phyloP scores from a whole-genome alignment of 2,329 filamentous ascomycete species.

The Pseudonectria buxi region DNA sequence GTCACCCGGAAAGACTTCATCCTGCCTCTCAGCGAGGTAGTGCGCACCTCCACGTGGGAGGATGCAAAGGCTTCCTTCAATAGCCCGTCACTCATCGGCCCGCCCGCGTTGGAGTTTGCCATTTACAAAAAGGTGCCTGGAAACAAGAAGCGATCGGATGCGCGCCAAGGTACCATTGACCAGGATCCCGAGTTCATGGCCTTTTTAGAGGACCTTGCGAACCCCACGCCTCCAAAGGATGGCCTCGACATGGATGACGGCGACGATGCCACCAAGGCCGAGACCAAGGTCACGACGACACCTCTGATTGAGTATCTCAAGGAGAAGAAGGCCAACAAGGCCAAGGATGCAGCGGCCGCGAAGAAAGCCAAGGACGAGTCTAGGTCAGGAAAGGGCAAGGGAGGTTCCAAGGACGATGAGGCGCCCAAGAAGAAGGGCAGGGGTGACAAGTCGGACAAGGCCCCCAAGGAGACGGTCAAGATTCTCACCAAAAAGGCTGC shows the following conservation, averaged over 20 bases:
- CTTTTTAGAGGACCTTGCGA: slow-evolving; percentile 82
- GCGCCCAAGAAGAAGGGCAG: slow-evolving; percentile 56
- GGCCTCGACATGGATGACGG: slow-evolving; percentile 34
- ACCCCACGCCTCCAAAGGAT: slow-evolving; percentile 47
- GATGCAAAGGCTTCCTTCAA: slow-evolving; percentile 74
- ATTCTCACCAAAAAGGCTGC: slow-evolving; percentile 55
- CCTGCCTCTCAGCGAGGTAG: slow-evolving; percentile 58
- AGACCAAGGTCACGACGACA: slow-evolving; percentile 66
- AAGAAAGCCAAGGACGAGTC: slow-evolving; percentile 51
- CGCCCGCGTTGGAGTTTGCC: slow-evolving; percentile 74
- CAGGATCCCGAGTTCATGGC: slow-evolving; percentile 93
- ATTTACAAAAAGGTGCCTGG: slow-evolving; percentile 77
- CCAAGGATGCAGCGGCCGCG: slow-evolving; percentile 43
- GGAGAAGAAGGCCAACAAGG: slow-evolving; percentile 80
- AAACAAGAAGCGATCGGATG: slow-evolving; percentile 68
- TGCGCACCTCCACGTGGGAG: slow-evolving; percentile 65
- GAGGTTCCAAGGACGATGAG: slow-evolving; percentile 39
- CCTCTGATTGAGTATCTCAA: slow-evolving; percentile 84
- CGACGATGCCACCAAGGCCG: slow-evolving; percentile 39
- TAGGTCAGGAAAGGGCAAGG: slow-evolving; percentile 42
- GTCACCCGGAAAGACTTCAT: slow-evolving; percentile 67
- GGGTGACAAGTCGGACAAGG: slow-evolving; percentile 45
- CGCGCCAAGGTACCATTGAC: slow-evolving; percentile 88
- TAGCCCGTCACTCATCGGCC: slow-evolving; percentile 66
- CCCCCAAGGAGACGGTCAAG: slow-evolving; percentile 53